These are phyloP conservation scores for Penicillium occitanis DNA, from an alignment of 2,329 filamentous ascomycete genomes.

Conservation along the genomic window DNA sequence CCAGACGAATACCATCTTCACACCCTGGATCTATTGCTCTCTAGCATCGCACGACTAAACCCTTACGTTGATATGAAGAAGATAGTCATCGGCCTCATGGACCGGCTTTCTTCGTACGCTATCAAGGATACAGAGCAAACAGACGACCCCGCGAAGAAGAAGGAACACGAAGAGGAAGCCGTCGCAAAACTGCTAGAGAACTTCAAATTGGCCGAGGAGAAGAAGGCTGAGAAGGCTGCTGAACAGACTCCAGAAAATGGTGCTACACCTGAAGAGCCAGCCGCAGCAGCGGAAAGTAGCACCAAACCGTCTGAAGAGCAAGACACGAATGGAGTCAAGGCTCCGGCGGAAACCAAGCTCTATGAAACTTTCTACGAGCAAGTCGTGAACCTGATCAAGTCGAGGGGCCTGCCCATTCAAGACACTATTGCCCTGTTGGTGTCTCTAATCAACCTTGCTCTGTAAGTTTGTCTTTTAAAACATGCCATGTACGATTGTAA, in stretches of 20 bases:
- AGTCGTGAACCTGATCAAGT: constrained; percentile 85
- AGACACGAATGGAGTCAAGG: constrained; percentile 37
- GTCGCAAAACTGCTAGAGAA: constrained; percentile 75
- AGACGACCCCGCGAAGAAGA: constrained; percentile 69
- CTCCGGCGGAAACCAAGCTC: constrained; percentile 69
- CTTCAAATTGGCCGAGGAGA: constrained; percentile 50
- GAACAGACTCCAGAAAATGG: constrained; percentile 40
- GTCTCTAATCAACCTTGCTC: constrained; percentile 87
- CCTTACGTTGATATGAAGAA: constrained; percentile 97
- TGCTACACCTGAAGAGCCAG: constrained; percentile 22
- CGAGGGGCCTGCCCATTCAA: constrained; percentile 85
- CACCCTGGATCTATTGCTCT: constrained; percentile 91
- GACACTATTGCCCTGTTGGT: constrained; percentile 92
- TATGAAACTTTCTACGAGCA: constrained; percentile 96
- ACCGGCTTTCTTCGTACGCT: constrained; percentile 91
- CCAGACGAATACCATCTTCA: constrained; percentile 98
- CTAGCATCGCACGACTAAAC: constrained; percentile 87
- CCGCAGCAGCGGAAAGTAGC: constrained; percentile 27
- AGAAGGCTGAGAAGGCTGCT: constrained; percentile 59
- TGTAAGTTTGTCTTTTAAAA: constrained; percentile 48
- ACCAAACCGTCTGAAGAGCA: constrained; percentile 31
- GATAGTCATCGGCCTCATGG: constrained; percentile 97
- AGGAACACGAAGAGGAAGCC: constrained; percentile 80
- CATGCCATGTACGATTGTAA: too few species aligned
- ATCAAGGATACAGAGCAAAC: constrained; percentile 75